Conservation (phyloP, 208 protist genomes). For the Lotmaria passim region DNA sequence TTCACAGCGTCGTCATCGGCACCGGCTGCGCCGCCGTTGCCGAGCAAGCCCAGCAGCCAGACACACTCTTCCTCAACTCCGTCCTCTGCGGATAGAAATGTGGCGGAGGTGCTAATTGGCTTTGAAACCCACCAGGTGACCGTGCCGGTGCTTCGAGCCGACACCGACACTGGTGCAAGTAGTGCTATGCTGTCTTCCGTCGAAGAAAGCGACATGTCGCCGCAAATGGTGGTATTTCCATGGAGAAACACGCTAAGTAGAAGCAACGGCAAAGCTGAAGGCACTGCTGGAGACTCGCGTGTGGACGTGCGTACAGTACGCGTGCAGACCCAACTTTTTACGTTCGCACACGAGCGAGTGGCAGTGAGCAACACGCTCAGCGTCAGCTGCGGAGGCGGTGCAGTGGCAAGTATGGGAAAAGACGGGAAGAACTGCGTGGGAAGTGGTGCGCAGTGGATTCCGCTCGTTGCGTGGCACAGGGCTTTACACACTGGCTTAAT, state of each 20-base stretch:
- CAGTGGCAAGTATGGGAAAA: too few species aligned
- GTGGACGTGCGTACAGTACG: slow-evolving; percentile 16
- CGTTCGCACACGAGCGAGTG: background rate
- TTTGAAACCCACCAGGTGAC: slow-evolving; percentile 11
- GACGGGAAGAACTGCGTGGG: background rate
- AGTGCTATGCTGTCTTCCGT: background rate
- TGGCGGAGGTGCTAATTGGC: slow-evolving; percentile 23
- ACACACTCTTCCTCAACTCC: background rate
- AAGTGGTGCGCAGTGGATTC: slow-evolving; percentile 30
- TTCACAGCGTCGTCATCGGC: slow-evolving; percentile 2
- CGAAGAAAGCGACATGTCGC: too few species aligned
- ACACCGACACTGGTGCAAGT: background rate
- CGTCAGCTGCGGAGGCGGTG: background rate
- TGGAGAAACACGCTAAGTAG: background rate
- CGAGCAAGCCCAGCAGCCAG: background rate
- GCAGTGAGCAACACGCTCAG: slow-evolving; percentile 10
- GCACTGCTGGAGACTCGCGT: too few species aligned
- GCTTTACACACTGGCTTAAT: background rate
- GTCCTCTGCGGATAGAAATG: background rate
- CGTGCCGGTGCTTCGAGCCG: background rate
- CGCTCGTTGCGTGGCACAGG: slow-evolving; percentile 6
- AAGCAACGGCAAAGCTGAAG: background rate
- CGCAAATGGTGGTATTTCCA: slow-evolving; percentile 18
- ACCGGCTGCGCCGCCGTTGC: background rate
- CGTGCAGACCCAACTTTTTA: slow-evolving; percentile 11